Base-by-base conservation (phyloP, 495 filamentous ascomycete genomes). In the Penicillium crystallinum region DNA sequence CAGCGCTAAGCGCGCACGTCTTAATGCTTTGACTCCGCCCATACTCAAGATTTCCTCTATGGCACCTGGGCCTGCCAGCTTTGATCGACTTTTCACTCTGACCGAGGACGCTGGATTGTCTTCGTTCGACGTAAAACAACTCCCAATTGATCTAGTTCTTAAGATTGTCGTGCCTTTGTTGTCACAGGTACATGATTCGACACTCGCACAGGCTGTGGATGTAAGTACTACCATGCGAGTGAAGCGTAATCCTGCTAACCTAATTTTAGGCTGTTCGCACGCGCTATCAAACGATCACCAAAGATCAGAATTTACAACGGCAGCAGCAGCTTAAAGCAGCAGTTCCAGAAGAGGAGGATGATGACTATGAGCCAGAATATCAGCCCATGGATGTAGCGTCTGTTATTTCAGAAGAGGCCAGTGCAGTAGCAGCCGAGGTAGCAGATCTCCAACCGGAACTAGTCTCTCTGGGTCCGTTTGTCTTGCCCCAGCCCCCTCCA, bases 331-430 rank as follows among this genome's bases (percentile, higher is more conserved):
- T 71, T 66, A 52, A 64, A 63, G 63, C 72, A 36, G 69, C 76
- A 8, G 69, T 65, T 0, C 84, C 83, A n/a, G 88, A 92, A 6
- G 90, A 95, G 15, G 90, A 95, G 15, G 90, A 95, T 12, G 91
- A 91, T 45, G 86, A 91, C 50, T 95, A 95, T 59, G 90, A 95
- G 54, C 90, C 90, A 0, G 86, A 93, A 68, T 91, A 87, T 58
- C 79, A 86, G 48, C 81, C 81, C 0, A 76, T 79, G 41, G 88
- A 91, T 62, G 82, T 87, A 55, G 76, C 81, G 3, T 88, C 89
- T 39, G 84, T 89, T 58, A 81, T 84, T 7, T 63, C 82, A 14
- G 89, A 88, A 61, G 84, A 86, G 59, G 73, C 87, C 17, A 83
- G 89, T 64, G 83, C 77, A 38, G 75, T 77, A 0, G 76, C 81